Evolutionary conservation across 2,329 filamentous ascomycete genomes (phyloP), one percentile per base, ranked within the genome.

Genomic region (Aureobasidium subglaciale): DNA sequence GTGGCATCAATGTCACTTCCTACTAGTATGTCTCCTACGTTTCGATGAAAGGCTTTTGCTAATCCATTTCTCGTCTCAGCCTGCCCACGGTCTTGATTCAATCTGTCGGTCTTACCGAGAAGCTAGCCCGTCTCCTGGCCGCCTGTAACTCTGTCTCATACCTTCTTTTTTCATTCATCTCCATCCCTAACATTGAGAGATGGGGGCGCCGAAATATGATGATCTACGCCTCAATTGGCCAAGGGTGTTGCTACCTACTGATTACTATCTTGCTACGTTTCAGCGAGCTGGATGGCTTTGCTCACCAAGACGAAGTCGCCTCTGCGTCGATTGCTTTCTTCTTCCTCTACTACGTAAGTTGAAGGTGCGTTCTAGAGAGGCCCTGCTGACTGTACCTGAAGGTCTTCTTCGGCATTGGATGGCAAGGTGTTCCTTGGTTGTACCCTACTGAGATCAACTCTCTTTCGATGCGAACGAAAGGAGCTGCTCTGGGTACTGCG

Each of bases 31-130:
- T 27, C 7, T 5, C 6, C 40, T 10, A 2, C 15, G 5, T n/a
- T 2, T 16, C 2, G n/a, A n/a, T n/a, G n/a, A 2, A 4, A 20
- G 8, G 15, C 18, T n/a, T 10, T 3, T 11, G 16, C 40, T 42
- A 16, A 42, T 5, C 16, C 16, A 1, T 16, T 1, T 11, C 37
- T 11, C 11, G 5, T 15, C 22, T 15, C 10, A 42, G 40, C 56
- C 67, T 84, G 0, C 81, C 81, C 0, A 81, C 81, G 34, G 79
- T 86, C 0, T 73, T 85, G 7, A 82, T 80, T 54, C 64, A 78
- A 46, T 79, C 73, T 6, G 79, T 85, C 7, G 80, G 80, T 0
- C 73, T 83, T 20, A 67, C 67, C 25, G 72, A 81, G 56, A 71
- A 71, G 38, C 73, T 77, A 62, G 75, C 78, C 3, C 73, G 81